Evolutionary conservation across 2,329 filamentous ascomycete species (phyloP).

Genomic region (Ceratocystis destructans): DNA sequence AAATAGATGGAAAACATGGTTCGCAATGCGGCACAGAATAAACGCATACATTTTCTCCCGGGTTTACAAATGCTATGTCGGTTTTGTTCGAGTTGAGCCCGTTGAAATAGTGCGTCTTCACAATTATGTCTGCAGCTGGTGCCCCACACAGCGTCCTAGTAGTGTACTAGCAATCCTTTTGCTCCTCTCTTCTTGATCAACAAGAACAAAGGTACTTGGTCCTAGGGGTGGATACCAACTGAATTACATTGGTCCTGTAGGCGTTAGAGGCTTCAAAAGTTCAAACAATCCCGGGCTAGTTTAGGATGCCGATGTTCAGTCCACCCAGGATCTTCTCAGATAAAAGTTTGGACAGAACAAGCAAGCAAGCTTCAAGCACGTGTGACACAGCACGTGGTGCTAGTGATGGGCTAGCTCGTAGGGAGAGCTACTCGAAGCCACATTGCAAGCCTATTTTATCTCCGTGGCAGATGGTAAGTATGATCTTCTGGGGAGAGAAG

Average conservation of each 20-base stretch:
- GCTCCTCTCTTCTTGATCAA: not conserved
- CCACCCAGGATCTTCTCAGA: not conserved
- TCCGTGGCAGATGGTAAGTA: not conserved
- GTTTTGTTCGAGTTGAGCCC: not conserved
- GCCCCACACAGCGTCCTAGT: not conserved
- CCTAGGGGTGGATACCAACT: not conserved
- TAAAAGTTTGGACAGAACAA: not conserved
- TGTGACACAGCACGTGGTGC: not conserved
- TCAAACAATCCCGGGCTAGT: not conserved
- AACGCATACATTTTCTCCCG: not conserved
- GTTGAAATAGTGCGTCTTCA: not conserved
- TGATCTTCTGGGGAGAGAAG: not conserved
- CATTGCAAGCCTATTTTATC: not conserved
- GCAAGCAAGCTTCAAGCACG: not conserved
- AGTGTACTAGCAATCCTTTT: constrained; percentile 1
- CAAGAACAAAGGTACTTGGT: not conserved
- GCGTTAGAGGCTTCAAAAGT: constrained; percentile 2
- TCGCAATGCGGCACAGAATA: not conserved
- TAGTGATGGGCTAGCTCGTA: not conserved
- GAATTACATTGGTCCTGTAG: not conserved
- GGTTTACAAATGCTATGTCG: not conserved
- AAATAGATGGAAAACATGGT: not conserved
- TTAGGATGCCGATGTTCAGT: not conserved
- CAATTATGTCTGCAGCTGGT: not conserved
- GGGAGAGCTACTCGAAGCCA: not conserved